Base-by-base conservation (phyloP, 139 green algal genomes). In the Diplosphaera chodatii region DNA sequence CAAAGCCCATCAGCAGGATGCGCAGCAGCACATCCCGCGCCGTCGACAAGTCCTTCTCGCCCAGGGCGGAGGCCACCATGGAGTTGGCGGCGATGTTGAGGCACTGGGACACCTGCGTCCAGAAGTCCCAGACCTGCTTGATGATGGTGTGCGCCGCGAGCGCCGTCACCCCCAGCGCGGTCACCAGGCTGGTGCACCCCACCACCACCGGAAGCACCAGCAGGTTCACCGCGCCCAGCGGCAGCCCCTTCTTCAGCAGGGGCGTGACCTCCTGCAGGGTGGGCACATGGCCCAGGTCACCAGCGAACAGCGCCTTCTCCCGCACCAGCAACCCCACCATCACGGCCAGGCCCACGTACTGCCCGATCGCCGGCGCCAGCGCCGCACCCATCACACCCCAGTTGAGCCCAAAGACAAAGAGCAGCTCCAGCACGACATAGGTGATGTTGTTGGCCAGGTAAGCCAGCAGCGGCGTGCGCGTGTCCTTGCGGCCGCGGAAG, bases 401-500 rank as follows among this genome's bases (percentile, higher is more conserved):
- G 3, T 74, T 63, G 2, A 87, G 55, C 20, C 70, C 79, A 27
- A 77, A 30, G 21, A 77, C 62, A 3, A 74, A 59, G n/a, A 74
- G 41, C 4, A 72, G 48, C 48, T 59, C 48, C 48, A 59, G 48
- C 48, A 59, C 13, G n/a, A 84, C n/a, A 5, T 83, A 74, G 0
- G 84, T 25, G 1, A 73, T 25, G 28, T 83, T 86, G 37, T 85
- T 75, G 1, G 65, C 70, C 16, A 89, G 34, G 56, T 66, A 67
- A 5, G 32, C 81, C 3, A 69, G 48, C 63, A 89, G 70, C 29
- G 84, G 84, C n/a, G 84, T 89, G 29, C 48, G 64, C 10, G 84
- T 91, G 77, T 91, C 86, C 48, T 82, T 84, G 67, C 83, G 74
- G 15, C 86, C 86, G 1, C 84, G 67, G 64, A 86, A 90, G 3